Conservation (phyloP, 176 grass and related monocot genomes). For the Urochloa ruziziensis region DNA sequence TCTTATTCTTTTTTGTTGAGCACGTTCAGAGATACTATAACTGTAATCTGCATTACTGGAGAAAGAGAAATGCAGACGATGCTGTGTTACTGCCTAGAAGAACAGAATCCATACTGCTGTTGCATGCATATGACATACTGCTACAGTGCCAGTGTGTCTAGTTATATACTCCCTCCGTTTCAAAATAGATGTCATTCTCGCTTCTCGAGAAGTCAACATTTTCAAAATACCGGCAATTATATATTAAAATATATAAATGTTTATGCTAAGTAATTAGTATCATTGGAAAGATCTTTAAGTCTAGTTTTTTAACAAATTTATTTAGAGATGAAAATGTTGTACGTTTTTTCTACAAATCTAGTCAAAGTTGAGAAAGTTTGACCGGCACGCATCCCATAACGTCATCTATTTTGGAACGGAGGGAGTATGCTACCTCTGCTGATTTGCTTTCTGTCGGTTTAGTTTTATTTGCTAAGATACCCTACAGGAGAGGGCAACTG, state of each 20-base stretch:
- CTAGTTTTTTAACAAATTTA: too few relatives aligned
- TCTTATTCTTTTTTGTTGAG: background rate
- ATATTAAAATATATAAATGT: too few relatives aligned
- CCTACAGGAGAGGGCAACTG: background rate
- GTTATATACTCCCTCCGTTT: background rate
- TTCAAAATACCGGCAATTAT: too few relatives aligned
- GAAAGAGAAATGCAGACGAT: background rate
- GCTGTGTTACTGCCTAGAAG: background rate
- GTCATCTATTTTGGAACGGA: too few relatives aligned
- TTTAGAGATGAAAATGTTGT: too few relatives aligned
- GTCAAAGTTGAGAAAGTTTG: too few relatives aligned
- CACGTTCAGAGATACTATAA: background rate
- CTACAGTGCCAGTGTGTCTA: background rate
- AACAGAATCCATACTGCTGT: background rate
- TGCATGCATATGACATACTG: background rate
- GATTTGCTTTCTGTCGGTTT: background rate
- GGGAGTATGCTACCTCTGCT: background rate
- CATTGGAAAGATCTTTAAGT: too few relatives aligned
- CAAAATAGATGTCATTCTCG: too few relatives aligned
- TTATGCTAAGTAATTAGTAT: too few relatives aligned
- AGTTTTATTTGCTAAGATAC: background rate
- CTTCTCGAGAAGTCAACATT: too few relatives aligned
- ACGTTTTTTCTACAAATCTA: too few relatives aligned
- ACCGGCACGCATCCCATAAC: too few relatives aligned
- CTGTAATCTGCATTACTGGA: background rate